Conservation (phyloP, 2,329 filamentous ascomycete genomes). For the Colletotrichum sp. region DNA sequence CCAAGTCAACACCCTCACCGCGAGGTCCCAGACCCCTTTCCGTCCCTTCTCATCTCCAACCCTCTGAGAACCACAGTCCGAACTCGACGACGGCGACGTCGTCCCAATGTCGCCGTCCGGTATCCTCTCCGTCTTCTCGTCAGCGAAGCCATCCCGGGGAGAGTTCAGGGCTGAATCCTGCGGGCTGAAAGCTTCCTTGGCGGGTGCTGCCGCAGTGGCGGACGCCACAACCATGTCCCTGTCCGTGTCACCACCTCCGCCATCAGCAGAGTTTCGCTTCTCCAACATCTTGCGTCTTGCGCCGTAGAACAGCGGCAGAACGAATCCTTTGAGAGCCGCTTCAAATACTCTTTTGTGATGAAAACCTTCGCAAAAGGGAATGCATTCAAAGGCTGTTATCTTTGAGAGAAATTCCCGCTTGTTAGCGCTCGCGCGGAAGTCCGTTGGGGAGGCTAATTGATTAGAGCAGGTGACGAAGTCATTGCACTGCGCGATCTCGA, state of each 20-base stretch:
- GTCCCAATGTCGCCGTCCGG: neutral
- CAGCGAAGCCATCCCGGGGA: neutral
- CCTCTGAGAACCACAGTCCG: neutral
- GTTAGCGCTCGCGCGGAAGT: constrained; percentile 4
- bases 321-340: neutral
- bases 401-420: neutral
- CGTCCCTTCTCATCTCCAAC: neutral
- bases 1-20: constrained; percentile 49
- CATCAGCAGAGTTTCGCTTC: neutral
- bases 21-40: neutral
- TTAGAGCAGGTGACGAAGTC: neutral
- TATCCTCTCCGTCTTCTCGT: neutral
- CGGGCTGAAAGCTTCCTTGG: neutral
- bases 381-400: neutral
- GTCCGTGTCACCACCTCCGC: neutral
- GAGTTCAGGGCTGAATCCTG: neutral
- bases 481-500: neutral
- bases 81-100: neutral
- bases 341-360: neutral
- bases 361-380: neutral
- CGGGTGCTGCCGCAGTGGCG: neutral
- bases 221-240: neutral
- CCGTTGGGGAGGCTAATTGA: neutral
- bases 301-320: neutral
- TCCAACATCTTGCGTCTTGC: neutral